Evolutionary conservation across 75 land plant species (phyloP).

Genomic region (Sequoia sempervirens): DNA sequence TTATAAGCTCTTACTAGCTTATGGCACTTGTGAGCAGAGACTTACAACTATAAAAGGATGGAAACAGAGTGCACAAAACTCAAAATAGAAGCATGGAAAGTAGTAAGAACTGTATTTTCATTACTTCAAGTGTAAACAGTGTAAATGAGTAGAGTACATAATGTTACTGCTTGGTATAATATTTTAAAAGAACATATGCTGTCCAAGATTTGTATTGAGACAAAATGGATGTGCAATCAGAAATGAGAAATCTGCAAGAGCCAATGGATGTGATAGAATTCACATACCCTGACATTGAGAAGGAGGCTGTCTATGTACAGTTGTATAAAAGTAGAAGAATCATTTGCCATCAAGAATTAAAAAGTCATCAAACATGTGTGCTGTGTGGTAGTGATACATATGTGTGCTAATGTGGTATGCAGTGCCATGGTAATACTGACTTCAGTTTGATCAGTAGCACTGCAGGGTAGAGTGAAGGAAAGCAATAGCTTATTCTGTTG

Average conservation of each 20-base stretch:
- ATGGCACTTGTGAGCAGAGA: too few relatives aligned
- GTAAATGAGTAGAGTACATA: too few relatives aligned
- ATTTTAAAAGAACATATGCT: too few relatives aligned
- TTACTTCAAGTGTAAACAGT: too few relatives aligned
- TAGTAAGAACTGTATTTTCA: too few relatives aligned
- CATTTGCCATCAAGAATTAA: not conserved
- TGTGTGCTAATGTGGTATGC: not conserved
- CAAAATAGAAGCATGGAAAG: too few relatives aligned
- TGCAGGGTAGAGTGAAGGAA: not conserved
- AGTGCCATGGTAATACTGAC: not conserved
- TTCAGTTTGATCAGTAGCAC: not conserved
- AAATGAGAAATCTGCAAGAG: not conserved
- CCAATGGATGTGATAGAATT: not conserved
- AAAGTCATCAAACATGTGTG: not conserved
- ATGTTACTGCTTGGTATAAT: too few relatives aligned
- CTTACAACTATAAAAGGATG: too few relatives aligned
- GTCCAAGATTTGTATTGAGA: not conserved
- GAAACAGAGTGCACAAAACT: too few relatives aligned
- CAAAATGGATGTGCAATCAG: not conserved
- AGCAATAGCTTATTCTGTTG: not conserved
- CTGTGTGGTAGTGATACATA: not conserved
- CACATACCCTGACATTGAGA: not conserved
- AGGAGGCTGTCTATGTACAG: not conserved
- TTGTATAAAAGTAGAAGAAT: not conserved
- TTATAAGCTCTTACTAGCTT: too few relatives aligned